phyloP scores from a whole-genome alignment of 208 protist species.

The Acanthamoeba lenticulata region DNA sequence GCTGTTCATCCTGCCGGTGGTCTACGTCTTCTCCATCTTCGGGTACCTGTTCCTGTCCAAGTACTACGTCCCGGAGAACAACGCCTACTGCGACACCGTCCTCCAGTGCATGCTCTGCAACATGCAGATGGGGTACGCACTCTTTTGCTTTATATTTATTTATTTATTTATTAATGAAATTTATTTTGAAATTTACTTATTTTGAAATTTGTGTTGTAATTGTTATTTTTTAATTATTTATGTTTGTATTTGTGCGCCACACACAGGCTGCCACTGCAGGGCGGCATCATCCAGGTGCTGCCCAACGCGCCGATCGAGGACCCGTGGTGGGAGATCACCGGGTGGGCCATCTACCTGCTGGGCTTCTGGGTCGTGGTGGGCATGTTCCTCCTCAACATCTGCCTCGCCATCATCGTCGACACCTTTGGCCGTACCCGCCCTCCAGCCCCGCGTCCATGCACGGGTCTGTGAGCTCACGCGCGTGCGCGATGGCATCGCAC shows the following conservation, averaged over 20 bases:
- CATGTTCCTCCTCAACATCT: conserved; percentile 61
- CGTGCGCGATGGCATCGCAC: no score
- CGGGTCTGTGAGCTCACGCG: no score
- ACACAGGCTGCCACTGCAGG: conserved; percentile 51
- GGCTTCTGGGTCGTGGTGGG: conserved; percentile 68
- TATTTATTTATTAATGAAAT: no score
- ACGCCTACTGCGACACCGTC: conserved; percentile 66
- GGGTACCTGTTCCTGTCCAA: conserved; percentile 42
- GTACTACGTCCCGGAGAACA: conserved; percentile 42
- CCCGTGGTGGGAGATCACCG: conserved; percentile 44
- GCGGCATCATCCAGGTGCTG: conserved; percentile 36
- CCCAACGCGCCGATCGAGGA: conserved; percentile 41
- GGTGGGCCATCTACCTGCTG: conserved; percentile 39
- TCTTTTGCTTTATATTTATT: no score
- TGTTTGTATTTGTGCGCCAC: no score
- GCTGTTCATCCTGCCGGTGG: conserved; percentile 27
- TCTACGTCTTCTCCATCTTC: conserved; percentile 57
- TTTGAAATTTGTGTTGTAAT: no score
- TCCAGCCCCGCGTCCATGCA: neutral
- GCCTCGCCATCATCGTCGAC: conserved; percentile 66
- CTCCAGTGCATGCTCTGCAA: conserved; percentile 60
- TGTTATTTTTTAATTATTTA: no score
- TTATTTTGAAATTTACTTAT: no score
- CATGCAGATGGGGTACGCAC: conserved; percentile 61
- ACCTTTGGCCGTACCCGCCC: conserved; percentile 39